These are phyloP conservation scores for Fusarium ramigenum DNA, from an alignment of 2,329 filamentous ascomycete genomes.

Conservation along the genomic window DNA sequence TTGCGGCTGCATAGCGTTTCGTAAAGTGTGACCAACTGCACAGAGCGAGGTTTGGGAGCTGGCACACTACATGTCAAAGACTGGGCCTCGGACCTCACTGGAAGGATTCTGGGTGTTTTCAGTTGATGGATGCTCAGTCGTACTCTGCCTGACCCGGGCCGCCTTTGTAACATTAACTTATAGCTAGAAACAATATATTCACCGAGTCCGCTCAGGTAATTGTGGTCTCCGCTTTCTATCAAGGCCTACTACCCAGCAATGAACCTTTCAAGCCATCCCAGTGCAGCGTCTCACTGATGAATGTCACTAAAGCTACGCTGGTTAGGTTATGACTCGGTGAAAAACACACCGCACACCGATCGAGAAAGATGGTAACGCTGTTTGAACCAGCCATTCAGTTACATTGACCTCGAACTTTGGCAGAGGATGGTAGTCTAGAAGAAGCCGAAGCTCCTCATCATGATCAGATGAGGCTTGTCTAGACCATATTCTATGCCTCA, in stretches of 20 bases:
- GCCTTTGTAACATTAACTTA: neutral
- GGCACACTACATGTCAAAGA: neutral
- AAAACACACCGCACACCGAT: neutral
- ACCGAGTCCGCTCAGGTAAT: neutral
- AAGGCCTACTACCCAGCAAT: neutral
- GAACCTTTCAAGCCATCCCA: neutral
- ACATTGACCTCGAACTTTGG: neutral
- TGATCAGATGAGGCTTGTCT: slow-evolving; percentile 3
- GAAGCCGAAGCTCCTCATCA: neutral
- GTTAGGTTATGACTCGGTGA: neutral
- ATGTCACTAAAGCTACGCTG: neutral
- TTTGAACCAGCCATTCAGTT: neutral
- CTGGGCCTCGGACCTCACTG: neutral
- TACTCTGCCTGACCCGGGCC: neutral
- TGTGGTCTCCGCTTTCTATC: neutral
- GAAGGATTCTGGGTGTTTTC: neutral
- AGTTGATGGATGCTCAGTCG: neutral
- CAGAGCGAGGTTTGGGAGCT: neutral
- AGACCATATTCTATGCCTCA: slow-evolving; percentile 4
- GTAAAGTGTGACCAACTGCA: neutral
- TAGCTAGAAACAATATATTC: neutral
- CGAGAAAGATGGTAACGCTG: neutral
- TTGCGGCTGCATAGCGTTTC: slow-evolving; percentile 3
- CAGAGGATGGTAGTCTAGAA: slow-evolving; percentile 25
- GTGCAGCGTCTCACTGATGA: neutral